phyloP scores from a whole-genome alignment of 2,329 filamentous ascomycete species.

The Exophiala aquamarina region DNA sequence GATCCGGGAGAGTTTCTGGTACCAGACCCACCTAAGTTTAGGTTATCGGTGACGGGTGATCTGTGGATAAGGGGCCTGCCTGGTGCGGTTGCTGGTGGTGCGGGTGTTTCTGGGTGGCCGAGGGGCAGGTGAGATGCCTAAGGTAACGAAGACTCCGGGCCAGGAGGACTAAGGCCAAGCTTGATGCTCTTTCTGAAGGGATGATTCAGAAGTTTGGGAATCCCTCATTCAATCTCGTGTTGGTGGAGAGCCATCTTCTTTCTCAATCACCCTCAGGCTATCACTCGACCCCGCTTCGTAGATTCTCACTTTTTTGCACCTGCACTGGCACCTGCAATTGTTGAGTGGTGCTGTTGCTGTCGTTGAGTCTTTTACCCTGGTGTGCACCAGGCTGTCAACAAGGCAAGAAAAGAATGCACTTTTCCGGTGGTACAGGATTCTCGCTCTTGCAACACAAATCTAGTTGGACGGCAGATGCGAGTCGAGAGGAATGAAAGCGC shows the following conservation, averaged over 20 bases:
- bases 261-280: constrained; percentile 7
- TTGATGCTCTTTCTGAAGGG: not conserved
- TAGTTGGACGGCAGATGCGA: constrained; percentile 4
- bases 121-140: too few species aligned
- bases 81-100: constrained; percentile 9
- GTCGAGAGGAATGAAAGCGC: constrained; percentile 1
- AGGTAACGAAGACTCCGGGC: too few species aligned
- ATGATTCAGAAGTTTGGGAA: not conserved
- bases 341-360: constrained; percentile 3
- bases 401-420: constrained; percentile 7
- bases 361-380: too few species aligned
- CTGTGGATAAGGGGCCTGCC: not conserved
- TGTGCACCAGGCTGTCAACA: too few species aligned
- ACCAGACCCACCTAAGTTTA: too few species aligned
- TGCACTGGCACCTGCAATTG: constrained; percentile 2
- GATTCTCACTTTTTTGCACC: constrained; percentile 2
- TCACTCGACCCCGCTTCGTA: constrained; percentile 1
- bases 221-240: constrained; percentile 10
- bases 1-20: constrained; percentile 12
- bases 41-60: too few species aligned
- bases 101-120: too few species aligned
- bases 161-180: too few species aligned
- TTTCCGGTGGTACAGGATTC: constrained; percentile 15
- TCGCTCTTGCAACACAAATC: constrained; percentile 5
- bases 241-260: constrained; percentile 12